Percentiles rank a stretch among this genome's conserved stretches.
These are phyloP conservation scores for Ganoderma resinaceum DNA, from an alignment of 1,284 basidiomycete genomes.

Conservation along the genomic window DNA sequence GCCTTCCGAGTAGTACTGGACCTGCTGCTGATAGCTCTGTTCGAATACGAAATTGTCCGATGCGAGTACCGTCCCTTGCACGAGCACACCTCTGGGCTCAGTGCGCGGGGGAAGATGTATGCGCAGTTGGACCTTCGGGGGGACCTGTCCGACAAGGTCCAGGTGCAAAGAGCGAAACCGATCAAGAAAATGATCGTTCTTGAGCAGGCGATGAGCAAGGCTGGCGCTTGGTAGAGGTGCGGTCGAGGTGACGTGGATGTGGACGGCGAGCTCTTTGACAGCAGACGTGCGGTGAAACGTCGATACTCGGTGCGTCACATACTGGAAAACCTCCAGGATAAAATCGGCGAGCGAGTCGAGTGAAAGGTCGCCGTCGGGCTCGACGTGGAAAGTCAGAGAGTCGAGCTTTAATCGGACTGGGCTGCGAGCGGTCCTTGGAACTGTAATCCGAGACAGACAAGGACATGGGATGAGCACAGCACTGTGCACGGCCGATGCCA, in stretches of 20 bases:
- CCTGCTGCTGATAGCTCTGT: background rate
- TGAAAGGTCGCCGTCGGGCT: background rate
- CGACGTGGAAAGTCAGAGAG: background rate
- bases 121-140: background rate
- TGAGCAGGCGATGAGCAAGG: background rate
- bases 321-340: background rate
- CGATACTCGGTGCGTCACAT: background rate
- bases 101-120: background rate
- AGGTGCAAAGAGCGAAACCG: slow-evolving; percentile 1
- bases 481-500: background rate
- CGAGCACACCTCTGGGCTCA: background rate
- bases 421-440: background rate
- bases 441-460: background rate
- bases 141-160: background rate
- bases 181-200: background rate
- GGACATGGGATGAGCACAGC: background rate
- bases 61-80: background rate
- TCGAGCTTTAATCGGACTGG: background rate
- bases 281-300: background rate
- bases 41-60: background rate
- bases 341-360: background rate
- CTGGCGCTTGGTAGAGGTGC: background rate
- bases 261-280: background rate
- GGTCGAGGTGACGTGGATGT: background rate
- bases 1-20: slow-evolving; percentile 1